phyloP scores from a whole-genome alignment of 371 early-diverging fungal species.

The Mucor saturninus region DNA sequence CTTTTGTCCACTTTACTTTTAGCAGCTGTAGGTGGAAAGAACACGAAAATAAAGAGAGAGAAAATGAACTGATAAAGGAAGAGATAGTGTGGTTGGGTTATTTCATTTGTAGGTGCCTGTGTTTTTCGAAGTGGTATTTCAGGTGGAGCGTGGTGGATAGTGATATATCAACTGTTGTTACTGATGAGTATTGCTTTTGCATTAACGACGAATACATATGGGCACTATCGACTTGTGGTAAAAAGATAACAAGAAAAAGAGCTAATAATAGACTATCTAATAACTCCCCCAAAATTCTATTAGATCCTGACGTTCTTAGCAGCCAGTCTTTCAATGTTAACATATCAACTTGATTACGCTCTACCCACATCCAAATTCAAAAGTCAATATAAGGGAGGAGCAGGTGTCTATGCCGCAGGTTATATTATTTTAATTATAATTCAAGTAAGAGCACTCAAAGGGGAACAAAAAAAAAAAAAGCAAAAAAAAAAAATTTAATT shows the following conservation, averaged over 20 bases:
- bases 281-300: no score
- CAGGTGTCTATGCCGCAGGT: conserved; percentile 44
- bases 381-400: conserved; percentile 21
- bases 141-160: conserved; percentile 49
- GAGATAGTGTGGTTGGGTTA: conserved; percentile 35
- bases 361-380: conserved; percentile 12
- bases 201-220: conserved; percentile 33
- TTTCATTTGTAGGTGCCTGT: conserved; percentile 48
- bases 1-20: conserved; percentile 35
- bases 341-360: conserved; percentile 35
- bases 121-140: conserved; percentile 24
- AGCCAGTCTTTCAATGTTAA: conserved; percentile 41
- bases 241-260: conserved; percentile 2
- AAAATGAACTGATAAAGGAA: no score
- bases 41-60: no score
- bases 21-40: conserved; percentile 24
- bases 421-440: conserved; percentile 46
- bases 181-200: conserved; percentile 27
- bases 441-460: conserved; percentile 28
- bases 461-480: no score
- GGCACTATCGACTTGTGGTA: conserved; percentile 48
- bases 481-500: not conserved
- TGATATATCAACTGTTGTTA: conserved; percentile 46
- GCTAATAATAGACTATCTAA: not conserved
- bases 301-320: conserved; percentile 51